phyloP scores from a whole-genome alignment of 768 basidiomycete species.

The Nevesoporus exiguus region DNA sequence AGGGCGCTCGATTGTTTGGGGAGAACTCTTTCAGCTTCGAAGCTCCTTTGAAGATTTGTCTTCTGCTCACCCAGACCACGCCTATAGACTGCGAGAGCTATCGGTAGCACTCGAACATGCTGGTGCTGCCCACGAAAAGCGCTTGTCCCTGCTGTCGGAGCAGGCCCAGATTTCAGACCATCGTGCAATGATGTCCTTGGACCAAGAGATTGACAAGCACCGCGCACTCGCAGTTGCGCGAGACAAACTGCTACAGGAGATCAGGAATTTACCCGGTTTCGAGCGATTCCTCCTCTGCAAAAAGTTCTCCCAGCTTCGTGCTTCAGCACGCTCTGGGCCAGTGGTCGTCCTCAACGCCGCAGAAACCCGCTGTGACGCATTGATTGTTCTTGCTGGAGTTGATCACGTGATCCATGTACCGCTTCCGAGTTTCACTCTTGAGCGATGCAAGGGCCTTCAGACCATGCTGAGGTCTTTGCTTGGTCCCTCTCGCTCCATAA shows the following conservation, averaged over 20 bases:
- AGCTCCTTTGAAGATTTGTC: not conserved
- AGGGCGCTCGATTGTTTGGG: not conserved
- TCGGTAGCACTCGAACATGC: not conserved
- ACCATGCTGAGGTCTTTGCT: not conserved
- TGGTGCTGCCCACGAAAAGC: not conserved
- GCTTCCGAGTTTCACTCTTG: not conserved
- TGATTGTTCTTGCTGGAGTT: not conserved
- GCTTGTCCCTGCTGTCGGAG: not conserved
- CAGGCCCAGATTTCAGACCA: not conserved
- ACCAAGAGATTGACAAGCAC: not conserved
- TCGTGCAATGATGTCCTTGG: not conserved
- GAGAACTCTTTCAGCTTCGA: not conserved
- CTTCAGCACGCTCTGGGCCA: not conserved
- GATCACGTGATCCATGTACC: slow-evolving; percentile 5
- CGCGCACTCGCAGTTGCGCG: not conserved
- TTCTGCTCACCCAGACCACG: not conserved
- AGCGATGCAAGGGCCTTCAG: not conserved
- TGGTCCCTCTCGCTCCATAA: not conserved
- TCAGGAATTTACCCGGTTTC: not conserved
- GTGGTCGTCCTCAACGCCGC: not conserved
- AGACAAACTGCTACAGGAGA: not conserved
- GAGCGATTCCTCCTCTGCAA: not conserved
- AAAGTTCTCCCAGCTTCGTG: not conserved
- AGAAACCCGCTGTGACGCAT: not conserved
- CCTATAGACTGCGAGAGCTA: not conserved